These are phyloP conservation scores for Saccharomyces hybrid DNA, from an alignment of 1,139 yeast species.

Conservation along the genomic window DNA sequence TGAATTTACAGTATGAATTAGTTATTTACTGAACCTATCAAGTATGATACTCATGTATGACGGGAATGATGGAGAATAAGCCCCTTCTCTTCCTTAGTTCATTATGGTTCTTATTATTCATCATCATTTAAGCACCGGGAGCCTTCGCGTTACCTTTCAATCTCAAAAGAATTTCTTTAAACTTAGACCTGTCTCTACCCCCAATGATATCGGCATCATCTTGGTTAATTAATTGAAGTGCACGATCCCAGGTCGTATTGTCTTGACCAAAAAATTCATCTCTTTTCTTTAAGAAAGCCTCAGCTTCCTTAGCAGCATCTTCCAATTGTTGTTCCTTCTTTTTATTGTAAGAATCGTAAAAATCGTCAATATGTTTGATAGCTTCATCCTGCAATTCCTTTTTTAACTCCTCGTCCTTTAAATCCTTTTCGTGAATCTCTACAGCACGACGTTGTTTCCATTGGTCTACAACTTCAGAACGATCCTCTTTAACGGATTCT, in stretches of 20 bases:
- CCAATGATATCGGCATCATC: conserved; percentile 38
- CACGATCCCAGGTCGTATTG: conserved; percentile 83
- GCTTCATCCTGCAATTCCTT: conserved; percentile 70
- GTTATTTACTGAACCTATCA: background rate
- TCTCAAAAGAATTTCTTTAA: conserved; percentile 57
- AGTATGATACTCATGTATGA: background rate
- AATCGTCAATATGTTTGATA: conserved; percentile 81
- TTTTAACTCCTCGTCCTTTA: conserved; percentile 57
- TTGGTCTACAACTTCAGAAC: conserved; percentile 53
- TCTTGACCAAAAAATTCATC: conserved; percentile 67
- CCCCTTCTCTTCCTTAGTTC: background rate
- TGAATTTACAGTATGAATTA: background rate
- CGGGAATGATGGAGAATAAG: background rate
- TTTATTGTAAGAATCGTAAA: conserved; percentile 84
- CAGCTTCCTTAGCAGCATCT: conserved; percentile 60
- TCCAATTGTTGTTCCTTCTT: conserved; percentile 71
- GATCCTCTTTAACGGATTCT: conserved; percentile 28
- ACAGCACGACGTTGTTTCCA: conserved; percentile 83
- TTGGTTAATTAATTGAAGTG: conserved; percentile 43
- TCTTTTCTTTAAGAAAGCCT: conserved; percentile 64
- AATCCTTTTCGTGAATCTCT: conserved; percentile 79
- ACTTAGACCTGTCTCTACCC: conserved; percentile 60
- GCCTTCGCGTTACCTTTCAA: conserved; percentile 62
- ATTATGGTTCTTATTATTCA: conserved; percentile 1
- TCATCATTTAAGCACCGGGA: conserved; percentile 53